phyloP scores from a whole-genome alignment of 1,284 basidiomycete species.

The Trichosporon sp. region DNA sequence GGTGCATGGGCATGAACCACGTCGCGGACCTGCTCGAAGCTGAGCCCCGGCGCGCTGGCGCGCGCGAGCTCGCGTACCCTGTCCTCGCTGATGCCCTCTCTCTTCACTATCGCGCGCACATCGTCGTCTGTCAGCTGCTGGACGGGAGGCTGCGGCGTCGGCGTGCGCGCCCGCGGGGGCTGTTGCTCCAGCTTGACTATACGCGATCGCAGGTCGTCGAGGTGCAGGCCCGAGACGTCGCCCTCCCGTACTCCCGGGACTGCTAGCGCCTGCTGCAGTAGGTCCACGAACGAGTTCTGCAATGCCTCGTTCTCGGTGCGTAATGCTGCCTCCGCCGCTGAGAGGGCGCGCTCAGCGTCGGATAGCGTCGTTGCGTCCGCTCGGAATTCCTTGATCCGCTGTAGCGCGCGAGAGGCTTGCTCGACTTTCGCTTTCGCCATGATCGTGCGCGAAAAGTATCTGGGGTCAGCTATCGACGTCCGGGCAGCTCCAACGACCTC shows the following conservation, averaged over 20 bases:
- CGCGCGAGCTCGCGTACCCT: neutral
- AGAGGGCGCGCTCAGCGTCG: neutral
- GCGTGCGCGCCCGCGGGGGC: neutral
- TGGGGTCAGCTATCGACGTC: neutral
- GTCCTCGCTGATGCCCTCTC: neutral
- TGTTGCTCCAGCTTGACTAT: neutral
- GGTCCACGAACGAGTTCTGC: conserved; percentile 1
- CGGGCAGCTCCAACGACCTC: too few species aligned
- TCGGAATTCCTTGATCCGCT: neutral
- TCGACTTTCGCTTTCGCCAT: neutral
- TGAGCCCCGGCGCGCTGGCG: neutral
- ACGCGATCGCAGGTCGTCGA: neutral
- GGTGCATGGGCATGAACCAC: neutral
- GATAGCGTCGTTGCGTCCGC: neutral
- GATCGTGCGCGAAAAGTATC: neutral
- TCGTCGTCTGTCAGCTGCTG: neutral
- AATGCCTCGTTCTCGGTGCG: neutral
- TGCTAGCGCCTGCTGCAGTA: conserved; percentile 3
- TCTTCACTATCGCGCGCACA: neutral
- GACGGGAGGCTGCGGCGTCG: neutral
- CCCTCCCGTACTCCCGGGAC: neutral
- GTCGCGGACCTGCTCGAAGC: neutral
- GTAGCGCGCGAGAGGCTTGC: neutral
- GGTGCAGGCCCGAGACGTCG: neutral
- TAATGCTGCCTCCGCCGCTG: neutral